Conservation (phyloP, 345 rosid genomes). For the Sisymbrium irio region DNA sequence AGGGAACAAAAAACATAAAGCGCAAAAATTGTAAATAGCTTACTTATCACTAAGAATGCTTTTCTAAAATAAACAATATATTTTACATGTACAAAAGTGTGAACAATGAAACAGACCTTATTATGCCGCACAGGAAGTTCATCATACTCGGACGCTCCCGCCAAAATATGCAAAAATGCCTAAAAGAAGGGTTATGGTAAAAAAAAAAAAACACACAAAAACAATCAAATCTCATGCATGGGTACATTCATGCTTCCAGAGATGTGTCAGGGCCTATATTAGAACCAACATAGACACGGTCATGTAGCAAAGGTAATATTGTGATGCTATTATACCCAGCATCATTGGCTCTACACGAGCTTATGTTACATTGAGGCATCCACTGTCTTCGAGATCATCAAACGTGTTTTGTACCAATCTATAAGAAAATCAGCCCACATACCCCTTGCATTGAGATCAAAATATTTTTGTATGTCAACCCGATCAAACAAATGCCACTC, state of each 20-base stretch:
- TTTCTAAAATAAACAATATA: not conserved
- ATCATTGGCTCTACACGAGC: conserved; percentile 72
- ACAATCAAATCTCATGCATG: conserved; percentile 8
- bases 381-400: conserved; percentile 98
- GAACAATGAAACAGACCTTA: conserved; percentile 51
- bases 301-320: conserved; percentile 89
- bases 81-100: conserved; percentile 45
- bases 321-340: conserved; percentile 95
- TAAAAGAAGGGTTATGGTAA: conserved; percentile 28
- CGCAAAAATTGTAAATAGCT: not conserved
- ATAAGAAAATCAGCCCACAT: conserved; percentile 22
- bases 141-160: conserved; percentile 91
- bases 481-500: conserved; percentile 12
- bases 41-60: not conserved
- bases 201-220: not conserved
- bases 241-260: conserved; percentile 63
- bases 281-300: conserved; percentile 96
- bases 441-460: conserved; percentile 37
- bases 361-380: conserved; percentile 80
- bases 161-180: conserved; percentile 79
- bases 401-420: conserved; percentile 90
- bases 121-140: conserved; percentile 99
- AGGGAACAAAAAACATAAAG: not conserved
- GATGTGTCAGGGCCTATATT: conserved; percentile 91
- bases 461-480: not conserved